phyloP scores from a whole-genome alignment of 441 rosid species.

The Viola pubescens region DNA sequence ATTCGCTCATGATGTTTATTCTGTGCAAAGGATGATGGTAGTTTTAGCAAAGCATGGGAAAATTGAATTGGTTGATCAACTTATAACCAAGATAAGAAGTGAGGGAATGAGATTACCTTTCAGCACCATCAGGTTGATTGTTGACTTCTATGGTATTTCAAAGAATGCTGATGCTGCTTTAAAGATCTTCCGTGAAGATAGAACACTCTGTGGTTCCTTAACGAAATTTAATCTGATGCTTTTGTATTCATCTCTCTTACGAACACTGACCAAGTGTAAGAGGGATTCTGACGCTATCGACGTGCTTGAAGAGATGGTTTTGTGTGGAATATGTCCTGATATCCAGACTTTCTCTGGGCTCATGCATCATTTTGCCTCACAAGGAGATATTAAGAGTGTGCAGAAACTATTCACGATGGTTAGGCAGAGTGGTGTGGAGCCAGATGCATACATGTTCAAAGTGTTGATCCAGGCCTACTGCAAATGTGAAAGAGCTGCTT shows the following conservation, averaged over 20 bases:
- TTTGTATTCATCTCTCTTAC: conserved; percentile 65
- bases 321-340: conserved; percentile 52
- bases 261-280: conserved; percentile 69
- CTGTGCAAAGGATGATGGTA: conserved; percentile 71
- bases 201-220: conserved; percentile 49
- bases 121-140: conserved; percentile 63
- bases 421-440: conserved; percentile 60
- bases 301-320: conserved; percentile 69
- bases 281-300: conserved; percentile 57
- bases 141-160: conserved; percentile 78
- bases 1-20: conserved; percentile 66
- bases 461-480: conserved; percentile 70
- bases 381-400: conserved; percentile 69
- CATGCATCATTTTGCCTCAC: conserved; percentile 67
- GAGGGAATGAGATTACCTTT: conserved; percentile 70
- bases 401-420: conserved; percentile 63
- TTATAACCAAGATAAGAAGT: conserved; percentile 48
- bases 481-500: conserved; percentile 65
- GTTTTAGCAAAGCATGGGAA: conserved; percentile 64
- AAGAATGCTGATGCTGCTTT: conserved; percentile 81
- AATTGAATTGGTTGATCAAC: conserved; percentile 59
- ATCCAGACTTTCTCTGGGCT: conserved; percentile 81
- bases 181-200: conserved; percentile 57
- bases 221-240: conserved; percentile 56
- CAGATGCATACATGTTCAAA: conserved; percentile 69